phyloP scores from a whole-genome alignment of 305 asterid genomes.

The Withania somnifera region DNA sequence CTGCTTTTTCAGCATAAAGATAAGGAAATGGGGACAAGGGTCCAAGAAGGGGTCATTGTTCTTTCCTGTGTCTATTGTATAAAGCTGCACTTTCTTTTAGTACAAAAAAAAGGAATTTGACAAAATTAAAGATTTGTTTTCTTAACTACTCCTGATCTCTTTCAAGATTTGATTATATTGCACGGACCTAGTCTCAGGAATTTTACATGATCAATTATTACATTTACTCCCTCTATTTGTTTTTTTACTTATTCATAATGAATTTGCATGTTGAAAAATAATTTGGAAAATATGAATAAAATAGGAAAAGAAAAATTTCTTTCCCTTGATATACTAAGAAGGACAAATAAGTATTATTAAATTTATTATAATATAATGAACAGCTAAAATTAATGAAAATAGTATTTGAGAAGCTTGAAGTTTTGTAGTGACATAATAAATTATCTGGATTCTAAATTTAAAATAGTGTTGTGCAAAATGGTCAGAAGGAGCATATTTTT shows the following conservation, averaged over 20 bases:
- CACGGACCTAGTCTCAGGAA: neutral
- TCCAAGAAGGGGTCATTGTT: neutral
- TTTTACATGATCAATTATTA: neutral
- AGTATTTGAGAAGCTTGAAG: neutral
- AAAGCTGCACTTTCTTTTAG: neutral
- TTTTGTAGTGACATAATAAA: neutral
- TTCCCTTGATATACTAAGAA: no score
- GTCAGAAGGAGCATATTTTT: neutral
- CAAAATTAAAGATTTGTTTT: neutral
- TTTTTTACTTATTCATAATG: neutral
- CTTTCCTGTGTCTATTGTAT: neutral
- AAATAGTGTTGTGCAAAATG: neutral
- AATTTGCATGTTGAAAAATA: neutral
- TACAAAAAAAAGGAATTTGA: neutral
- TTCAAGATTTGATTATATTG: neutral
- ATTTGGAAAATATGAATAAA: no score
- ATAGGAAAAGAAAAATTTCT: no score
- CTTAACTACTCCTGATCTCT: neutral
- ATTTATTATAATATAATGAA: neutral
- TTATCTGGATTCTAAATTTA: neutral
- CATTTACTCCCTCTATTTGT: neutral
- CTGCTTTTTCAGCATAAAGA: conserved; percentile 7
- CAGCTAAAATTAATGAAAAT: neutral
- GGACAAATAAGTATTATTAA: neutral
- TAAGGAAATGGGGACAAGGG: conserved; percentile 3